phyloP scores from a whole-genome alignment of 2,329 filamentous ascomycete genomes.

The Cytospora piceae region DNA sequence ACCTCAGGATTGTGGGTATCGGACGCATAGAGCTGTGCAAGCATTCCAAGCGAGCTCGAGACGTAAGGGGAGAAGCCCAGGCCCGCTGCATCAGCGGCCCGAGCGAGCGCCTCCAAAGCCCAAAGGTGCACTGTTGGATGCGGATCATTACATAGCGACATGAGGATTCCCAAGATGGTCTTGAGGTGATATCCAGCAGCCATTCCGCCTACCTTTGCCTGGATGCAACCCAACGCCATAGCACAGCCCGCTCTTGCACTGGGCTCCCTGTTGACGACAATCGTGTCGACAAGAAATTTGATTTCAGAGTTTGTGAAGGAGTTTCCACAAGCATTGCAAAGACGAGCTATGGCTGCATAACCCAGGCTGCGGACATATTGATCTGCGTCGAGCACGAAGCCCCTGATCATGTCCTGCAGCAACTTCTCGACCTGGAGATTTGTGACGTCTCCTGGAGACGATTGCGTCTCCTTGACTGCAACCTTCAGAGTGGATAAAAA shows the following conservation, averaged over 20 bases:
- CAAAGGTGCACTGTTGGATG: conserved; percentile 96
- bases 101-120: conserved; percentile 85
- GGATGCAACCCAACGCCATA: conserved; percentile 88
- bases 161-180: conserved; percentile 95
- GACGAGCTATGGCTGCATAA: conserved; percentile 80
- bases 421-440: conserved; percentile 79
- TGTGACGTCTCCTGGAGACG: conserved; percentile 72
- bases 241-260: conserved; percentile 93
- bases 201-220: conserved; percentile 96
- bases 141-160: conserved; percentile 94
- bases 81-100: conserved; percentile 89
- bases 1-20: conserved; percentile 91
- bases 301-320: conserved; percentile 87
- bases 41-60: conserved; percentile 87
- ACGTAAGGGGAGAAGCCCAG: conserved; percentile 91
- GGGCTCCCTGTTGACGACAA: conserved; percentile 90
- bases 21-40: conserved; percentile 88
- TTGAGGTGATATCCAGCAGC: conserved; percentile 95
- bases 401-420: conserved; percentile 72
- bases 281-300: conserved; percentile 85
- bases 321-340: conserved; percentile 85
- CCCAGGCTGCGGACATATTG: conserved; percentile 84
- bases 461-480: conserved; percentile 77
- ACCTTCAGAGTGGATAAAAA: conserved; percentile 82
- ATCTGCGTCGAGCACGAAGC: conserved; percentile 81